Base-by-base conservation (phyloP, 177 flowering plant species). In the Vitis hybrid region DNA sequence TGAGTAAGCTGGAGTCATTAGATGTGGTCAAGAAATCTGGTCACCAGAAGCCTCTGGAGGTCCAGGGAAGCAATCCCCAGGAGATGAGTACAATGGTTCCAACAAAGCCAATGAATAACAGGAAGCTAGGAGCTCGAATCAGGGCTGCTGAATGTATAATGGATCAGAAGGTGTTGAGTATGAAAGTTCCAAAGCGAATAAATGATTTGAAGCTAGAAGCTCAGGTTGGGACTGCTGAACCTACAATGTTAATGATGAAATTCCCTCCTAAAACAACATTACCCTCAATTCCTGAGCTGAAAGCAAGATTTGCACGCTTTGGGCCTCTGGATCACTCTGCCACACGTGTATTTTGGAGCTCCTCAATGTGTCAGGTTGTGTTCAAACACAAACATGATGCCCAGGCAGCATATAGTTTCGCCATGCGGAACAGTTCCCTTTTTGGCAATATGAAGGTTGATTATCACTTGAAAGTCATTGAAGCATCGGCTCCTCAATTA, bases 281-380 rank as follows among this genome's bases (percentile, higher is more conserved):
- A 41, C 81, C 83, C 2, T 71, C 83, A 9, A 46, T 59, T 27
- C 12, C 71, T 3, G 80, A 80, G 70, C 72, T 80, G 54, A 74
- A 75, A 56, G 83, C 77, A 2, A 74, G 70, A 24, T 80, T 80
- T 66, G 76, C 72, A 2, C 74, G 78, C 41, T 80, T 74, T 66
- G 83, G 83, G n/a, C 76, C 73, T 0, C 9, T 80, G 21, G 57
- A 70, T 24, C 30, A 27, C 30, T 57, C 68, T 3, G 63, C 57
- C 2, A 61, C 70, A 11, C 67, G 78, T 46, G 58, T 80, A 2
- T 74, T 69, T 20, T 80, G 80, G 76, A 69, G 58, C 48, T 32
- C 78, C 14, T 68, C 59, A 49, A 69, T 66, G 6, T 77, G 76
- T 53, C 68, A 67, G 3, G 30, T 80, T 24, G 78, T 74, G 2